Conservation (phyloP, 1,139 yeast genomes). For the Pneumocystis canis region DNA sequence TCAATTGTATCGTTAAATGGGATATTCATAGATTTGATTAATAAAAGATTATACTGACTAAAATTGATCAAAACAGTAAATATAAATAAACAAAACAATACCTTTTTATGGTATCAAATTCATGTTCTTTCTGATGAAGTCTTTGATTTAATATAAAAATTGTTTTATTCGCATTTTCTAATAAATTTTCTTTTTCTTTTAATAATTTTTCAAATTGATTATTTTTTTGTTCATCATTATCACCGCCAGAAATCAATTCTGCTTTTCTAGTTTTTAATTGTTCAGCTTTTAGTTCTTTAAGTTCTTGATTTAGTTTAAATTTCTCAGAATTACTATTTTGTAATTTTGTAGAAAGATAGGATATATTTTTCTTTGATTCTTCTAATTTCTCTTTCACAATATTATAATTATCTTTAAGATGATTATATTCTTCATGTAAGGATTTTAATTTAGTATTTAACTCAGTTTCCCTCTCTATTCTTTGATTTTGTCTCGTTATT, state of each 20-base stretch:
- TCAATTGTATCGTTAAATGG: background rate
- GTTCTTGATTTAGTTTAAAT: constrained; percentile 1
- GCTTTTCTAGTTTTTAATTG: background rate
- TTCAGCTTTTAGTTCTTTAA: background rate
- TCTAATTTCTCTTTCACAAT: background rate
- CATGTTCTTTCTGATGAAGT: background rate
- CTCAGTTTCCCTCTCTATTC: constrained; percentile 11
- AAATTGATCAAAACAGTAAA: background rate
- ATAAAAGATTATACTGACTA: background rate
- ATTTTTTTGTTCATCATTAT: background rate
- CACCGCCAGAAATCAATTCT: background rate
- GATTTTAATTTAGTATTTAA: constrained; percentile 11
- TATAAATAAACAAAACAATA: background rate
- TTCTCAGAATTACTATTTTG: background rate
- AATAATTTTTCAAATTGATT: background rate
- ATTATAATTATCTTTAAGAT: constrained; percentile 5
- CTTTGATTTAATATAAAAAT: background rate
- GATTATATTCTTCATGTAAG: constrained; percentile 11
- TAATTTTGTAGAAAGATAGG: background rate
- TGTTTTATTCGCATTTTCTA: background rate
- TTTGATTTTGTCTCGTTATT: constrained; percentile 8
- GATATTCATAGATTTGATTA: background rate
- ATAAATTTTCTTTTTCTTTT: background rate
- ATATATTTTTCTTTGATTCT: background rate
- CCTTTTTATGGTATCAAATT: background rate